Conservation (phyloP, 2,329 filamentous ascomycete species). For the Teratosphaeria epicoccoides region DNA sequence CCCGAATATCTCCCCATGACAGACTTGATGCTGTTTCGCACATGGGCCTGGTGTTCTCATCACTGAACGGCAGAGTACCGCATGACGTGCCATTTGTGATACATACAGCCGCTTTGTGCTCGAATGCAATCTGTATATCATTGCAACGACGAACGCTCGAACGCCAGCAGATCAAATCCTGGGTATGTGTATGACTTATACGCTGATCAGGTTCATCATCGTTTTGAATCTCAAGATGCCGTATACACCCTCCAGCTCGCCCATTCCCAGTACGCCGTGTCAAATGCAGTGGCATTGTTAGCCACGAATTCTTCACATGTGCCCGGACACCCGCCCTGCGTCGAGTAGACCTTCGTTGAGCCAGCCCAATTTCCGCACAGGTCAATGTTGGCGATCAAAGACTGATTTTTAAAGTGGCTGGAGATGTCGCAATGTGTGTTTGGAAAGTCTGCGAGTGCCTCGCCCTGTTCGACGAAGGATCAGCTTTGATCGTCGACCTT, state of each 20-base stretch:
- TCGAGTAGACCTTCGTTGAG: slow-evolving; percentile 17
- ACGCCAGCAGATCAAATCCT: neutral
- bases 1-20: no score
- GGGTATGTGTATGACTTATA: neutral
- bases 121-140: neutral
- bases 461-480: slow-evolving; percentile 27
- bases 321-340: slow-evolving; percentile 19
- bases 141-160: neutral
- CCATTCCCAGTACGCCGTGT: slow-evolving; percentile 29
- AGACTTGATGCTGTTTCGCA: no score
- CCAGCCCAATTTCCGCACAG: slow-evolving; percentile 31
- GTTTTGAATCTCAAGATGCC: slow-evolving; percentile 1
- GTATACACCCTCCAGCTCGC: slow-evolving; percentile 28
- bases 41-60: no score
- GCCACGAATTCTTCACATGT: slow-evolving; percentile 23
- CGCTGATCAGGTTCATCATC: neutral
- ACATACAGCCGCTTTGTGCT: no score
- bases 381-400: slow-evolving; percentile 28
- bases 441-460: slow-evolving; percentile 53
- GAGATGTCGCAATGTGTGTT: slow-evolving; percentile 27
- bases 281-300: slow-evolving; percentile 23
- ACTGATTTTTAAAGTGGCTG: slow-evolving; percentile 27
- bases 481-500: neutral
- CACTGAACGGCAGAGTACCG: no score
- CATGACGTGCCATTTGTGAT: no score